Base-by-base conservation (phyloP, 179 eudicot species). In the Beta corolliflora region DNA sequence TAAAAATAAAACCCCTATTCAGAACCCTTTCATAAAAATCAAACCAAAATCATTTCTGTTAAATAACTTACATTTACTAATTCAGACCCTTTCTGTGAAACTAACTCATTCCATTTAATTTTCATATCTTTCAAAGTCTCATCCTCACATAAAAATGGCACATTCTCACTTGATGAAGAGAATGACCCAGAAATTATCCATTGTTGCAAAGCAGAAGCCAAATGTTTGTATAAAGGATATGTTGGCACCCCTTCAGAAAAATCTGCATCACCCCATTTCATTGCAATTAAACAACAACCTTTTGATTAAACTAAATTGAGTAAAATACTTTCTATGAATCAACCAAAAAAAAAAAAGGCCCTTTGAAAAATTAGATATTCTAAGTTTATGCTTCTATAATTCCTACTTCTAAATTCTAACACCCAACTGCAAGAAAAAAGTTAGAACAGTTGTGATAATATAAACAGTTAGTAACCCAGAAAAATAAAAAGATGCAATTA, bases 171-270 rank as follows among this genome's bases (percentile, higher is more conserved):
- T 66, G 81, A 77, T 21, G 83, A 82, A 70, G 73, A 36, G 63
- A 87, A 80, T 50, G 88, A 77, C 73, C 92, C 94, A 61, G 88
- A 79, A 59, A 75, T 69, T 71, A 93, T 77, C 71, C 88, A 84
- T 52, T 85, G 89, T 67, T 81, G 79, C 64, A 95, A 86, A 80
- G 92, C 88, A 73, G 87, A 85, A 73, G 93, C 92, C 76, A 95
- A 84, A 60, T 12, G 76, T 89, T 89, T 95, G 88, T 92, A 93
- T 46, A 95, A 80, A 48, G 99, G 99, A 89, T 93, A 89, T 50
- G 80, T 23, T n/a, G 95, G 98, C 83, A 93, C 86, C 56, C 98
- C 96, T 69, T 83, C 84, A 73, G 79, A 83, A 80, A 80, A 16
- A 81, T 82, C 93, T 85, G 85, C 72, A 76, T 25, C 16, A 75